phyloP scores from a whole-genome alignment of 1,284 basidiomycete species.

The Cryptococcus neoformans region DNA sequence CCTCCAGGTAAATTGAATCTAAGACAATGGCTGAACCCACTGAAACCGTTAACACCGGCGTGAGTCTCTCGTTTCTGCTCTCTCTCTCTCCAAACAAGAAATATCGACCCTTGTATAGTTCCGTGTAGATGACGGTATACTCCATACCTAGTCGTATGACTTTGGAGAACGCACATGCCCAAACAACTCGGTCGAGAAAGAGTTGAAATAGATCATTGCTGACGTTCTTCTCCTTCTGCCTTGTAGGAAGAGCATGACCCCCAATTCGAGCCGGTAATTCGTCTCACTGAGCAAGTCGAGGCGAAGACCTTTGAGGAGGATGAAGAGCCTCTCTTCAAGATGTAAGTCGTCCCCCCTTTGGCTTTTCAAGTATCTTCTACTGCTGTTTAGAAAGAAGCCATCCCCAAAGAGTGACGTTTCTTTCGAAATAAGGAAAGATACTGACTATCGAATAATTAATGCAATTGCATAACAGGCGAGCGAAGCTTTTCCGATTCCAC shows the following conservation, averaged over 20 bases:
- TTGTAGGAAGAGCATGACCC: constrained; percentile 68
- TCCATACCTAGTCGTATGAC: too few species aligned
- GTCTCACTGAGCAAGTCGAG: constrained; percentile 88
- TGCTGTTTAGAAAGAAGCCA: not conserved
- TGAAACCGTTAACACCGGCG: not conserved
- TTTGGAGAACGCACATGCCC: too few species aligned
- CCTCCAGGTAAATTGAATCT: not conserved
- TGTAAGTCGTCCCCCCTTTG: constrained; percentile 55
- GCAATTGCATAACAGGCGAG: constrained; percentile 62
- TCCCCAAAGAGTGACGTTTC: not conserved
- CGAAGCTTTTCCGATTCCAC: constrained; percentile 98
- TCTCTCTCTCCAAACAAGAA: not conserved
- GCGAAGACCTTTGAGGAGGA: constrained; percentile 95
- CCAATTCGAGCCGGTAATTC: constrained; percentile 96
- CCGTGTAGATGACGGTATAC: too few species aligned
- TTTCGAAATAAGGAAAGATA: not conserved
- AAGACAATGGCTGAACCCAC: constrained; percentile 1
- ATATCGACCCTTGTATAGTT: not conserved
- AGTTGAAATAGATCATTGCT: not conserved
- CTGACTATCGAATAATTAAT: not conserved
- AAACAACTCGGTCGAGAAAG: too few species aligned
- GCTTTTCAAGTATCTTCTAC: not conserved
- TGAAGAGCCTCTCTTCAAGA: constrained; percentile 92
- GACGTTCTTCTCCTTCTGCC: not conserved
- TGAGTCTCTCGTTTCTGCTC: not conserved